Percentiles rank a stretch among this genome's conserved stretches.
phyloP scores from a whole-genome alignment of 352 stramenopile genomes.

The Phytophthora palmivora region DNA sequence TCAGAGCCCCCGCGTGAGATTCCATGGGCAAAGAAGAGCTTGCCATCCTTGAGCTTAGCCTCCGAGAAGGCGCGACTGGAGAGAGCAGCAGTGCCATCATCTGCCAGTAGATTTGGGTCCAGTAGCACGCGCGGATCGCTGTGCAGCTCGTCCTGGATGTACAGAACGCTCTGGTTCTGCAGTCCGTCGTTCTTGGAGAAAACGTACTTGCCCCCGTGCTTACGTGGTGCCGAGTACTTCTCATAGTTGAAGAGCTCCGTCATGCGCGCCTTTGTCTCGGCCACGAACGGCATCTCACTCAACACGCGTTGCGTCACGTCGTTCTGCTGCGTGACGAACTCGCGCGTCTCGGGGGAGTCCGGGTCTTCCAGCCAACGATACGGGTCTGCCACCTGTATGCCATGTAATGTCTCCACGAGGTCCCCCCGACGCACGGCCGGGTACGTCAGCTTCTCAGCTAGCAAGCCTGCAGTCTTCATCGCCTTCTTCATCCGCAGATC shows the following conservation, averaged over 20 bases:
- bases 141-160: slow-evolving; percentile 82
- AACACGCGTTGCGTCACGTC: slow-evolving; percentile 72
- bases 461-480: slow-evolving; percentile 34
- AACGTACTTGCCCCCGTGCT: slow-evolving; percentile 82
- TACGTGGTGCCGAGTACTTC: slow-evolving; percentile 81
- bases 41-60: slow-evolving; percentile 63
- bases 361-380: slow-evolving; percentile 86
- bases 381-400: slow-evolving; percentile 61
- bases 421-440: slow-evolving; percentile 56
- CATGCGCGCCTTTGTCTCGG: slow-evolving; percentile 77
- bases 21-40: slow-evolving; percentile 85
- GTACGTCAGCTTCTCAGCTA: slow-evolving; percentile 52
- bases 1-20: slow-evolving; percentile 86
- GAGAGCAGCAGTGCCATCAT: slow-evolving; percentile 79
- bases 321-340: slow-evolving; percentile 84
- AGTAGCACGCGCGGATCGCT: slow-evolving; percentile 75
- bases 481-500: slow-evolving; percentile 40
- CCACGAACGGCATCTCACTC: slow-evolving; percentile 65
- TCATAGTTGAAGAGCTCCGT: slow-evolving; percentile 91
- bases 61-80: slow-evolving; percentile 74
- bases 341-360: slow-evolving; percentile 79
- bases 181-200: slow-evolving; percentile 90
- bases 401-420: slow-evolving; percentile 66
- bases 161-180: slow-evolving; percentile 89
- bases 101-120: slow-evolving; percentile 82